phyloP scores from a whole-genome alignment of 129 eudicot species.

The Heracleum sosnowskyi region DNA sequence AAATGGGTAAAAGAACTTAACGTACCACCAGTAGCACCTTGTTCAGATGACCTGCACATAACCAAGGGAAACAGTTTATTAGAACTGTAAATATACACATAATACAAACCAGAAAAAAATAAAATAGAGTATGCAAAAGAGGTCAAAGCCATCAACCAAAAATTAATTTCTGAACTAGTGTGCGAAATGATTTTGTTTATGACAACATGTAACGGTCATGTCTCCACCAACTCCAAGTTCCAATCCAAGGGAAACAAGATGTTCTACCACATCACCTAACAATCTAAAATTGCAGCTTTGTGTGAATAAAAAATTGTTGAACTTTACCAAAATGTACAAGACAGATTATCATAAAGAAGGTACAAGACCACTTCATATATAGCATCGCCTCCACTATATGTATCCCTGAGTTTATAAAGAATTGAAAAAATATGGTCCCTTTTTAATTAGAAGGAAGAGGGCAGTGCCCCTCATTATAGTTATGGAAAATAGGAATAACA shows the following conservation, averaged over 20 bases:
- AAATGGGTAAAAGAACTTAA: neutral
- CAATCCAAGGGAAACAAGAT: neutral
- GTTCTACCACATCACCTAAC: neutral
- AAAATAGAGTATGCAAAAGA: neutral
- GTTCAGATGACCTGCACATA: conserved; percentile 86
- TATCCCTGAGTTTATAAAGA: neutral
- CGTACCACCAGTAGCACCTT: conserved; percentile 87
- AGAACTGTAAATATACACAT: conserved; percentile 8
- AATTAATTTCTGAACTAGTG: neutral
- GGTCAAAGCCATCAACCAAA: neutral
- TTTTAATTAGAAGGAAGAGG: neutral
- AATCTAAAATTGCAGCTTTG: neutral
- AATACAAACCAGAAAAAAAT: neutral
- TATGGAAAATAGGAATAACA: neutral
- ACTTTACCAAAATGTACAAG: neutral
- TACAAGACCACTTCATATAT: neutral
- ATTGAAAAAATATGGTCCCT: neutral
- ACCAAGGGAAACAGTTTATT: conserved; percentile 19
- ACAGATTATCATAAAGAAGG: neutral
- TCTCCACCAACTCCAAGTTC: neutral
- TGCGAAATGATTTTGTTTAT: neutral
- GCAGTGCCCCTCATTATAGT: neutral
- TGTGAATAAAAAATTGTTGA: neutral
- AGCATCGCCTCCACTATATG: neutral
- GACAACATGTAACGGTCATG: neutral